A percentile compares a stretch with the other conserved stretches of the same genome.
These are phyloP conservation scores for Lepiota brunneoincarnata DNA, from an alignment of 768 basidiomycete species.

Conservation along the genomic window DNA sequence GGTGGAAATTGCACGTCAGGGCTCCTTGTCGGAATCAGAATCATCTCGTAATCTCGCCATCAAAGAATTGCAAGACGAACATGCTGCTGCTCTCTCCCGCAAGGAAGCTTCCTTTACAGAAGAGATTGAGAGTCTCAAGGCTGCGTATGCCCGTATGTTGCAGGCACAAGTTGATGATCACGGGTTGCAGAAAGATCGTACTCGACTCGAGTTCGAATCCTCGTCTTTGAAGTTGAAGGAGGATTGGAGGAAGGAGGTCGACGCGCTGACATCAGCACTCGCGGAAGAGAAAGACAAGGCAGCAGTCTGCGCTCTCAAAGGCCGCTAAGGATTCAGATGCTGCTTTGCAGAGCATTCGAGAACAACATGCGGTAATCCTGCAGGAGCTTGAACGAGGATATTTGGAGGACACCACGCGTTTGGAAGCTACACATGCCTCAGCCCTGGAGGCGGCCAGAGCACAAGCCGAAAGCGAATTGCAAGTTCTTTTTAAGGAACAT, in stretches of 20 bases:
- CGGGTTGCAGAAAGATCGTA: slow-evolving; percentile 52
- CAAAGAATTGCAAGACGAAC: slow-evolving; percentile 69
- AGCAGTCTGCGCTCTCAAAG: slow-evolving; percentile 21
- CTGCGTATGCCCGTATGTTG: slow-evolving; percentile 55
- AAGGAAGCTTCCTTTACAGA: slow-evolving; percentile 66
- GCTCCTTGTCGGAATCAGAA: slow-evolving; percentile 71
- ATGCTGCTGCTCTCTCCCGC: slow-evolving; percentile 59
- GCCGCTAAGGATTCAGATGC: slow-evolving; percentile 15
- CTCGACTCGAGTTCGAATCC: slow-evolving; percentile 59
- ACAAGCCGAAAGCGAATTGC: slow-evolving; percentile 25
- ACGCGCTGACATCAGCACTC: slow-evolving; percentile 43
- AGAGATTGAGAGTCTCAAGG: slow-evolving; percentile 63
- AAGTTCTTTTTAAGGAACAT: slow-evolving; percentile 37
- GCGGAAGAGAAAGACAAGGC: slow-evolving; percentile 43
- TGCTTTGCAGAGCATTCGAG: slow-evolving; percentile 32
- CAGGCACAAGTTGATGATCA: slow-evolving; percentile 62
- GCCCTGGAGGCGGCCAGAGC: slow-evolving; percentile 30
- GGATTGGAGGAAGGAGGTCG: slow-evolving; percentile 50
- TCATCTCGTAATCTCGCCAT: slow-evolving; percentile 61
- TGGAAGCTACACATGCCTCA: slow-evolving; percentile 47
- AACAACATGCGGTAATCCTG: slow-evolving; percentile 54
- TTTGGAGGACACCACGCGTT: slow-evolving; percentile 46
- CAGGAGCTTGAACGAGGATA: slow-evolving; percentile 56
- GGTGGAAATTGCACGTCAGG: slow-evolving; percentile 73
- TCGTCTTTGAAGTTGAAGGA: slow-evolving; percentile 49